phyloP scores from a whole-genome alignment of 1,284 basidiomycete genomes.

The Ganoderma lingzhi region DNA sequence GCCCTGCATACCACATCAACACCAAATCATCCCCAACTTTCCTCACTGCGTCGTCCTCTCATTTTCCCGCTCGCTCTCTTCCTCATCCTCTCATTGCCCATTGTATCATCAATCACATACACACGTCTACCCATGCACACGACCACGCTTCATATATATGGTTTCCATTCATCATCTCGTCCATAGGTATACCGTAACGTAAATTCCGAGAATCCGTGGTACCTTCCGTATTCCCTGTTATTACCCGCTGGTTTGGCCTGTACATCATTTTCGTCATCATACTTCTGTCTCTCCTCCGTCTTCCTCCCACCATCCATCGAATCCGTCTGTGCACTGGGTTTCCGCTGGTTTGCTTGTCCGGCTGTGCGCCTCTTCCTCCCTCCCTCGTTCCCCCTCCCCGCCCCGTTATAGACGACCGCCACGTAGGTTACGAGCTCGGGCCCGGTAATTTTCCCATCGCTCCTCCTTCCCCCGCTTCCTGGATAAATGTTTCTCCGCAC shows the following conservation, averaged over 20 bases:
- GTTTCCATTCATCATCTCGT: constrained; percentile 8
- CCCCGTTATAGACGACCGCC: constrained; percentile 23
- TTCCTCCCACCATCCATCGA: constrained; percentile 4
- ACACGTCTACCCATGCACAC: constrained; percentile 25
- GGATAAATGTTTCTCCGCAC: constrained; percentile 6
- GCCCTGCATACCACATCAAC: constrained; percentile 3
- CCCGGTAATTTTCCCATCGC: constrained; percentile 15
- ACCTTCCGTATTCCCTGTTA: constrained; percentile 13
- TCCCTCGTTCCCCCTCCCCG: constrained; percentile 2
- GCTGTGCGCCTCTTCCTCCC: neutral
- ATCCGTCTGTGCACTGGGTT: neutral
- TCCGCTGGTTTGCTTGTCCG: neutral
- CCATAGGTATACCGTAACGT: constrained; percentile 32
- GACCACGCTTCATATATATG: constrained; percentile 30
- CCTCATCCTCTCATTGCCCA: constrained; percentile 14
- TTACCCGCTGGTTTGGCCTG: constrained; percentile 25
- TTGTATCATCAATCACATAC: constrained; percentile 28
- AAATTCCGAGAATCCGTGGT: constrained; percentile 22
- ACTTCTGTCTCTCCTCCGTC: constrained; percentile 14
- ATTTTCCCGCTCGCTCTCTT: constrained; percentile 22
- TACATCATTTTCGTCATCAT: constrained; percentile 20
- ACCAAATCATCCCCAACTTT: neutral
- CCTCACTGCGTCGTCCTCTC: constrained; percentile 29
- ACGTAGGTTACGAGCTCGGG: constrained; percentile 28
- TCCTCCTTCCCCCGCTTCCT: neutral